Base-by-base conservation (phyloP, 2,329 filamentous ascomycete species). In the Pseudogymnoascus sp. region DNA sequence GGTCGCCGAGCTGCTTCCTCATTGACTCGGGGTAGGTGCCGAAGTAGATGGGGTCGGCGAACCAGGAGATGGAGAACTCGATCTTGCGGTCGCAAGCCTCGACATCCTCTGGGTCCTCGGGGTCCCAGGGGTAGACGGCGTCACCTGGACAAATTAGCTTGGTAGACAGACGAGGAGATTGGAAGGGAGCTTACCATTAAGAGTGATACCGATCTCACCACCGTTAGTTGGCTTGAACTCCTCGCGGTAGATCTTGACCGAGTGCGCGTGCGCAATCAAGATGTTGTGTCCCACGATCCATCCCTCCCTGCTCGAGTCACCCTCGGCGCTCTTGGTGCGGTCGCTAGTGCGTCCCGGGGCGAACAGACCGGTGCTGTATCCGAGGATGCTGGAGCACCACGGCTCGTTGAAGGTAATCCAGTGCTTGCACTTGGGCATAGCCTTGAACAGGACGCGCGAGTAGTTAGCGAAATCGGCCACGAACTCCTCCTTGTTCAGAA, bases 401-500 rank as follows among this genome's bases (percentile, higher is more conserved):
- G 91, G 91, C 79, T 96, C 91, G 74, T 95, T 95, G 78, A 93
- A 91, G 26, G 90, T 95, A 75, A 93, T 90, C 91, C 91, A 96
- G 77, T 90, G 82, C 79, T 91, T 91, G 71, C 92, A 90, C 75
- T 87, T 88, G 62, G 86, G 83, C 59, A 96, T 81, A 1, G 86
- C 84, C 72, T 88, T 82, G 78, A 92, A 96, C 70, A 91, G 80
- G 56, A 91, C 80, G 66, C 88, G 86, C 8, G 91, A 89, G 72
- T 93, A 96, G 76, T 88, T 79, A 69, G 89, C 87, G 73, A 86
- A 96, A 77, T 96, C 91, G 64, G 87, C 83, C 2, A 89, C 86
- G 75, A 95, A 96, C 77, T 96, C 91, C 46, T 86, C 81, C 73
- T 89, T 88, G 81, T 92, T 91, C 68, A 95, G 78, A 62, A 92